Evolutionary conservation across 2,329 filamentous ascomycete species (phyloP).

Genomic region (Phaeosphaeriaceae sp.): DNA sequence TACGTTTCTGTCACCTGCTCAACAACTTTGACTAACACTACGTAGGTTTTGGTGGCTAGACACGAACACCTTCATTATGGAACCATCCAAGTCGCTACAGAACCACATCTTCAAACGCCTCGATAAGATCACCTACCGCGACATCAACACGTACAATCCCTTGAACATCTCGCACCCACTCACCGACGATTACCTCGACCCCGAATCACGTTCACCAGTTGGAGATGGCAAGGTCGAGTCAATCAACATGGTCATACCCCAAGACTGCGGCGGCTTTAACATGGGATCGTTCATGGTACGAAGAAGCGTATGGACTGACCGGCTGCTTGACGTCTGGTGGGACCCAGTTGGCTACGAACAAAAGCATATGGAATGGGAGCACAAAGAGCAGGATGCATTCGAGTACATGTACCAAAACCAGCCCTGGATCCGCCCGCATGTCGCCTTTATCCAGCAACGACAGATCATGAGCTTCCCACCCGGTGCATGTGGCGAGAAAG

Average conservation of each 20-base stretch:
- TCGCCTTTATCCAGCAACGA: constrained; percentile 88
- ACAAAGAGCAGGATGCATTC: constrained; percentile 96
- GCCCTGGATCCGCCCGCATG: constrained; percentile 88
- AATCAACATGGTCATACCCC: constrained; percentile 85
- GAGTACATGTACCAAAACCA: constrained; percentile 91
- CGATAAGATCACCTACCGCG: constrained; percentile 78
- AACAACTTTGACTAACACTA: constrained; percentile 32
- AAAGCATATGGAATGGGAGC: constrained; percentile 98
- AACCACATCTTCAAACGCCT: constrained; percentile 87
- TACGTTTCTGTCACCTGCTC: constrained; percentile 54
- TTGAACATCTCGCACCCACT: constrained; percentile 90
- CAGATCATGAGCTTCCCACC: constrained; percentile 93
- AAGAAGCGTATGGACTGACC: constrained; percentile 86
- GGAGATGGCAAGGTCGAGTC: constrained; percentile 81
- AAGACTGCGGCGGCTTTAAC: constrained; percentile 96
- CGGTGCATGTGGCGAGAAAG: constrained; percentile 82
- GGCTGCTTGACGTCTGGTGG: constrained; percentile 96
- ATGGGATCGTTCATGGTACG: constrained; percentile 93
- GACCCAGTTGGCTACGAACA: constrained; percentile 97
- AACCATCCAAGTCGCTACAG: constrained; percentile 88
- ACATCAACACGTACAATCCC: constrained; percentile 96
- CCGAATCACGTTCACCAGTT: constrained; percentile 70
- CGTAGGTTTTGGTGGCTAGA: constrained; percentile 99
- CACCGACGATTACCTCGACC: constrained; percentile 75
- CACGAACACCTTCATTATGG: constrained; percentile 97